Evolutionary conservation across 495 filamentous ascomycete species (phyloP).

Genomic region (Aspergillus diversus): DNA sequence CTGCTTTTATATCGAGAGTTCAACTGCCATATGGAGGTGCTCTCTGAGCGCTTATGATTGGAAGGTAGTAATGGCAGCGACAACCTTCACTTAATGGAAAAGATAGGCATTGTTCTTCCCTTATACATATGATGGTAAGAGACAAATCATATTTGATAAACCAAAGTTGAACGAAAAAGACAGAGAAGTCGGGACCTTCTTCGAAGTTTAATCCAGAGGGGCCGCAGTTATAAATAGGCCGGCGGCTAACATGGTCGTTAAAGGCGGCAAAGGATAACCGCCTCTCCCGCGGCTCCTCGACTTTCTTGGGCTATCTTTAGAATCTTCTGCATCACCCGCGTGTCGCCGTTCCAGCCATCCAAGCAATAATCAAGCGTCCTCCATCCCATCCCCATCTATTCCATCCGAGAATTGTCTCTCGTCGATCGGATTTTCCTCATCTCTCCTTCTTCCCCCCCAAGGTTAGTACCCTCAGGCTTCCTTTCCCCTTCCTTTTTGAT

Average conservation of each 20-base stretch:
- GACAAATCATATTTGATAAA: background rate
- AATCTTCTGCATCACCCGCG: conserved; percentile 35
- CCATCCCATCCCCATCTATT: conserved; percentile 23
- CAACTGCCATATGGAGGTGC: no score
- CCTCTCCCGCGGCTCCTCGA: background rate
- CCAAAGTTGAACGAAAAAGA: no score
- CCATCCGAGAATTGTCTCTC: conserved; percentile 18
- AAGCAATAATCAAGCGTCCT: conserved; percentile 25
- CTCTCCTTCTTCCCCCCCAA: conserved; percentile 14
- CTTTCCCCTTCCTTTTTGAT: conserved; percentile 12
- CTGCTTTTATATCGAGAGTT: no score
- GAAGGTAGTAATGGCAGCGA: no score
- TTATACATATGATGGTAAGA: background rate
- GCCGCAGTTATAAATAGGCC: conserved; percentile 20
- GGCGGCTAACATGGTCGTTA: conserved; percentile 12
- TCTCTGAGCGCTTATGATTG: no score
- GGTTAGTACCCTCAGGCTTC: conserved; percentile 21
- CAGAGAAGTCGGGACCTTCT: background rate
- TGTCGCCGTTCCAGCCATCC: conserved; percentile 27
- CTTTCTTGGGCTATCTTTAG: conserved; percentile 36
- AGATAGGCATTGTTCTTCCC: no score
- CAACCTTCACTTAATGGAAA: no score
- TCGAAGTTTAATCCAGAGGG: background rate
- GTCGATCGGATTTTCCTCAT: conserved; percentile 14
- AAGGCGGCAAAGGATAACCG: conserved; percentile 15